Evolutionary conservation across 2,329 filamentous ascomycete species (phyloP).

Genomic region (Chrysosporium queenslandicum): DNA sequence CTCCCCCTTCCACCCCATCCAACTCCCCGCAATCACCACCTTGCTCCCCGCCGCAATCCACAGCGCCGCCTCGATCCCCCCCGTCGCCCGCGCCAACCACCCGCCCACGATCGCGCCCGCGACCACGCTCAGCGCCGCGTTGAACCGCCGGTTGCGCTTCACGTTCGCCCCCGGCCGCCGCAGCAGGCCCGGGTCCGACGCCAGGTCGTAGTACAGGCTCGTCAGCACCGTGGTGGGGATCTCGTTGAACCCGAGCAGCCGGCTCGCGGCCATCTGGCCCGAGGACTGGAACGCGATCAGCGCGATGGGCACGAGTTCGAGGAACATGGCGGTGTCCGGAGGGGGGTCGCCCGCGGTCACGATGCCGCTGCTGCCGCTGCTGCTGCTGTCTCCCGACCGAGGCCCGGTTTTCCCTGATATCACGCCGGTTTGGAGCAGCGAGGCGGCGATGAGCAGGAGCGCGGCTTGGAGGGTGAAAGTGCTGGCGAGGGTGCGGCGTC

Average conservation of each 20-base stretch:
- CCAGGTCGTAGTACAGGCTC: conserved; percentile 39
- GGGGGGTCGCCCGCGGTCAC: conserved; percentile 14
- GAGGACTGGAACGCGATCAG: conserved; percentile 39
- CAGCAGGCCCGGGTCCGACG: conserved; percentile 32
- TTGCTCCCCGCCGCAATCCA: conserved; percentile 38
- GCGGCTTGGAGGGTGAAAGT: conserved; percentile 35
- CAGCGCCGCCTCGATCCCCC: conserved; percentile 36
- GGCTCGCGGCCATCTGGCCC: conserved; percentile 36
- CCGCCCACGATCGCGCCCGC: conserved; percentile 36
- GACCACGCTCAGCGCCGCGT: conserved; percentile 31
- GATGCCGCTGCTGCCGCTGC: conserved; percentile 10
- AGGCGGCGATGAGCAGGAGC: conserved; percentile 33
- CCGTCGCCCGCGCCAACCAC: conserved; percentile 34
- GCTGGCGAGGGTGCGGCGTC: conserved; percentile 30
- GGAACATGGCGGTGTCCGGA: conserved; percentile 21
- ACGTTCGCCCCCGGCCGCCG: conserved; percentile 30
- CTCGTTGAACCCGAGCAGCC: conserved; percentile 35
- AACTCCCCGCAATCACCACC: conserved; percentile 28
- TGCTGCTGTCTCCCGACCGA: conserved; percentile 20
- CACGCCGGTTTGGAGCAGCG: conserved; percentile 30
- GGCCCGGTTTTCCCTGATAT: conserved; percentile 23
- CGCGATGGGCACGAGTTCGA: conserved; percentile 36
- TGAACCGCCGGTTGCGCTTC: conserved; percentile 32
- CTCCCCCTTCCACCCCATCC: conserved; percentile 31
- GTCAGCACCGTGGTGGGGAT: conserved; percentile 40